Evolutionary conservation across 139 green algal genomes (phyloP).

Genomic region (Nannochloris sp.): DNA sequence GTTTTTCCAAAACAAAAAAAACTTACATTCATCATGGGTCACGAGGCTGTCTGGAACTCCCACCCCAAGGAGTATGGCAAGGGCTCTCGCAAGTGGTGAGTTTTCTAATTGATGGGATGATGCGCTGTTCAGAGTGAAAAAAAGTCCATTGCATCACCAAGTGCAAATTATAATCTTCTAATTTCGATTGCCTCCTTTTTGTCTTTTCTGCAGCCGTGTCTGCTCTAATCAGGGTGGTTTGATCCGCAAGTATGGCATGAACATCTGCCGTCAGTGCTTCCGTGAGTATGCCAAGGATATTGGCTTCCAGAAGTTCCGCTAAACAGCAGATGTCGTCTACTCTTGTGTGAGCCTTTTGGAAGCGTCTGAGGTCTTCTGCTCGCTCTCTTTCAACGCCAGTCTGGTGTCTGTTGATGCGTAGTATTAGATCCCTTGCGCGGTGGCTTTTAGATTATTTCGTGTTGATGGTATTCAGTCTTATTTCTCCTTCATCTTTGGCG

Average conservation of each 20-base stretch:
- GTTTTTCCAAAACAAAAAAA: background rate
- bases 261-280: constrained; percentile 95
- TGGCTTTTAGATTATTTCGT: too few relatives aligned
- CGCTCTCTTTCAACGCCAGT: too few relatives aligned
- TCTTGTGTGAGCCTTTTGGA: too few relatives aligned
- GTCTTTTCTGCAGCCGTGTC: constrained; percentile 77
- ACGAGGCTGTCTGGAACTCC: constrained; percentile 91
- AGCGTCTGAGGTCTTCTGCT: too few relatives aligned
- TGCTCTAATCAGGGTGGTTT: constrained; percentile 92
- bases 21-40: constrained; percentile 73
- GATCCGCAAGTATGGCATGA: constrained; percentile 99
- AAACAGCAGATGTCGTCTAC: constrained; percentile 1
- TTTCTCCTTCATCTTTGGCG: too few relatives aligned
- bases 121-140: background rate
- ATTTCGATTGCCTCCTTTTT: background rate
- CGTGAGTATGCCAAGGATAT: constrained; percentile 13
- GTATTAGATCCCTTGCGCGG: too few relatives aligned
- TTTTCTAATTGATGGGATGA: background rate
- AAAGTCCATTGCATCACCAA: background rate
- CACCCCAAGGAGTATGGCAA: constrained; percentile 89
- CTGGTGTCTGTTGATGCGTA: too few relatives aligned
- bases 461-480: too few relatives aligned
- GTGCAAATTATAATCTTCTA: background rate
- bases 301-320: constrained; percentile 20
- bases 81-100: constrained; percentile 69